Base-by-base conservation (phyloP, 2,329 filamentous ascomycete species). In the Cryphonectria carpinicola region DNA sequence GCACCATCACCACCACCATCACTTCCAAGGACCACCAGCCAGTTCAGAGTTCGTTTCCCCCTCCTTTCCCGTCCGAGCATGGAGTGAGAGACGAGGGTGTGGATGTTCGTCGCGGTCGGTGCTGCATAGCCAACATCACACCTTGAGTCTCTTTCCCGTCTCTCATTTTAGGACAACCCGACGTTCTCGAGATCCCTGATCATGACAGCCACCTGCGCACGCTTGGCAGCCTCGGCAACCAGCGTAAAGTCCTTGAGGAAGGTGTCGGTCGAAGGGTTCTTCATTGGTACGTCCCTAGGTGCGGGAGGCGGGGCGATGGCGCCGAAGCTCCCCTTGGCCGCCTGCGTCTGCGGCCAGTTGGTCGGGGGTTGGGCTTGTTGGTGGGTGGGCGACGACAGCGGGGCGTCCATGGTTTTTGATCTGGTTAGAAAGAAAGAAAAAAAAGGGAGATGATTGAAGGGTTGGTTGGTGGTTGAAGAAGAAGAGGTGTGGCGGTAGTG, bases 211-310 rank as follows among this genome's bases (percentile, higher is more conserved):
- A 98, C 93, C 81, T 98, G 94, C 13, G 95, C 95, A 58, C 95
- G 87, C 82, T 97, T 97, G 60, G 94, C 95, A 1, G 95, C 95
- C 84, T 98, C 95, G 49, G 95, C 95, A 58, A 98, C 88, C 41
- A 98, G 88, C 71, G 88, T 95, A 77, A 95, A 93, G 80, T 97
- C 92, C 76, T 91, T 89, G 72, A 97, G 86, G 78, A 94, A 94
- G 39, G 82, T 74, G 68, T 88, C 87, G 66, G 86, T 85, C 19
- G 84, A 85, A 1, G 83, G 77, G 1, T 78, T 68, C 75, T 81
- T 80, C 13, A 13, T 39, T 6, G 32, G 19, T 10, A 49, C 17
- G 56, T 66, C 52, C 28, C 62, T 71, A 71, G 65, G 73, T 78
- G 54, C 77, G 60, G 76, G 72, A 13, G 78, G 76, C 46, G 32